Evolutionary conservation across 768 basidiomycete genomes (phyloP).

Genomic region (Boletus barrowsii): DNA sequence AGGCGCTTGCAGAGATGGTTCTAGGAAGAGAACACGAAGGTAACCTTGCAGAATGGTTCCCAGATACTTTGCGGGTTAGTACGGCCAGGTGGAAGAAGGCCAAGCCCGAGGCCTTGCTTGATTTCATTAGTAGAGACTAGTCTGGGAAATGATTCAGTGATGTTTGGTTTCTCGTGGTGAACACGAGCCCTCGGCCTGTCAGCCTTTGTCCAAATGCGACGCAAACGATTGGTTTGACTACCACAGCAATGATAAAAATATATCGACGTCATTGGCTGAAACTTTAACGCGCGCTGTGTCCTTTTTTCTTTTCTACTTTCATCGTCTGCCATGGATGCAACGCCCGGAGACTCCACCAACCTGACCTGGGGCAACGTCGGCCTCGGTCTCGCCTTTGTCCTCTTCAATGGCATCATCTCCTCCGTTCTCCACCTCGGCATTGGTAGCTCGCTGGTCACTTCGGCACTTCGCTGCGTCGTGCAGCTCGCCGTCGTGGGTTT

Average conservation of each 20-base stretch:
- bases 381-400: constrained; percentile 71
- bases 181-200: neutral
- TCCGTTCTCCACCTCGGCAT: constrained; percentile 63
- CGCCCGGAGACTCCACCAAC: constrained; percentile 22
- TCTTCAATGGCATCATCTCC: constrained; percentile 69
- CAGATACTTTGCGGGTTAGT: constrained; percentile 45
- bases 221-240: neutral
- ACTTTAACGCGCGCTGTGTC: neutral
- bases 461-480: constrained; percentile 70
- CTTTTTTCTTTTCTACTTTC: neutral
- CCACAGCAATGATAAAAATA: neutral
- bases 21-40: constrained; percentile 34
- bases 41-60: constrained; percentile 44
- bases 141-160: neutral
- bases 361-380: constrained; percentile 74
- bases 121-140: constrained; percentile 1
- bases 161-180: too few relatives aligned
- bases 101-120: constrained; percentile 42
- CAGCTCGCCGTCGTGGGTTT: constrained; percentile 76
- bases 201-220: neutral
- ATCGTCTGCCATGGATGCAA: constrained; percentile 29
- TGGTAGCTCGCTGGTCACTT: constrained; percentile 61
- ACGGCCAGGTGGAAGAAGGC: constrained; percentile 53
- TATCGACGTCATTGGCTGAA: neutral
- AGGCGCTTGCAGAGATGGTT: constrained; percentile 59